Base-by-base conservation (phyloP, 345 rosid genomes). In the Adansonia digitata region DNA sequence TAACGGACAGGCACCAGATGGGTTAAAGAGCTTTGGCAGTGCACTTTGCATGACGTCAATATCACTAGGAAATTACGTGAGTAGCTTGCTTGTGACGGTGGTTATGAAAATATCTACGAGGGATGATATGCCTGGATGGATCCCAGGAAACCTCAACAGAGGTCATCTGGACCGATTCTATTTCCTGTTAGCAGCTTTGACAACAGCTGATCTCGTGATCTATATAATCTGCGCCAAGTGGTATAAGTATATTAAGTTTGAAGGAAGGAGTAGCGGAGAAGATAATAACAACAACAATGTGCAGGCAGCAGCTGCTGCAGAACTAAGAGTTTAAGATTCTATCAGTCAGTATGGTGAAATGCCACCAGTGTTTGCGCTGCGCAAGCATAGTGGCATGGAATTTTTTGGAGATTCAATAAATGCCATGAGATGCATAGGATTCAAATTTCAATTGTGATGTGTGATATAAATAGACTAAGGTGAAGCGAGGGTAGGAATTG, bases 1-100 rank as follows among this genome's bases (percentile, higher is more conserved):
- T 72, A 93, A 95, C 72, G 88, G 89, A 1, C 99, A 95, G 77
- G 87, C 99, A 18, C 99, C 99, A 0, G 92, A 87, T 1, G 92
- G 99, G 34, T 65, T 95, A 10, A 95, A 91, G 84, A 95, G 99
- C 86, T 95, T 95, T 22, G 98, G 98, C 17, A 93, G 98, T 43
- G 98, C 99, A 4, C 87, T 95, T 1, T 93, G 99, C 72, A 93
- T 95, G 99, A 88, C 97, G 4, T 95, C 99, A 0, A 95, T 95
- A 69, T 95, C 98, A 10, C 84, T 93, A 2, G 99, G 99, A 34
- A 95, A 95, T 79, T 95, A 93, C 60, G 98, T 93, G 7, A 95
- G 99, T 52, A 90, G 96, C 78, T 79, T 95, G 86, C 80, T 95
- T 0, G 97, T 93, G 71, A 77, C 93, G 4, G 84, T 89, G 53